Base-by-base conservation (phyloP, 1,284 basidiomycete genomes). In the Rhodotorula sp. region DNA sequence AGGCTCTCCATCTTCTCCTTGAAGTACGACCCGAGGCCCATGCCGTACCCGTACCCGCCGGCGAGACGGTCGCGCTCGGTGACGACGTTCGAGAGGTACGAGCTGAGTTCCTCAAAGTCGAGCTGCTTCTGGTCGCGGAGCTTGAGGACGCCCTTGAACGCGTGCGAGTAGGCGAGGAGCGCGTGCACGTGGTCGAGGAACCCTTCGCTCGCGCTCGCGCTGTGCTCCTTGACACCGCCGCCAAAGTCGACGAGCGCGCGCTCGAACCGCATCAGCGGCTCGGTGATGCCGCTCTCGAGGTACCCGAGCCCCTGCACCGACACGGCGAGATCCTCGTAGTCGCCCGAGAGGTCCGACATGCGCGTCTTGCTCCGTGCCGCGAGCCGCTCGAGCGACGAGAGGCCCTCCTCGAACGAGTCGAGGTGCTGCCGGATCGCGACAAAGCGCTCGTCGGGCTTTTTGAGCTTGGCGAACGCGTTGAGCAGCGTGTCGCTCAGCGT, bases 41-140 rank as follows among this genome's bases (percentile, higher is more conserved):
- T 80, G 0, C 95, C 95, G 0, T 85, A 84, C 17, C 83, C 83
- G 34, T 83, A 82, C 1, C 83, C 79, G 3, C 92, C 92, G 21
- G 92, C 89, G 14, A 99, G 85, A 53, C 96, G 86, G 81, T 99
- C 97, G 17, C 96, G 89, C 82, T 99, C 96, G 13, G 88, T 85
- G 0, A 92, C 94, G 45, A 97, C 88, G 12, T 90, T 91, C 3
- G 92, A 92, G 10, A 99, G 86, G 81, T 99, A 99, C 68, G 94
- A 92, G 9, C 93, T 95, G 9, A 98, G 87, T 80, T 98, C 96
- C 82, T 99, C 96, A 77, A 98, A 97, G 81, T 99, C 96, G 66
- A 98, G 88, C 81, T 99, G 97, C 82, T 98, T 99, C 82, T 98
- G 93, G 81, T 99, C 97, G 59, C 97, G 89, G 49, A 97, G 86